These are phyloP conservation scores for Colletotrichum caudatum DNA, from an alignment of 2,329 filamentous ascomycete genomes.

Conservation along the genomic window DNA sequence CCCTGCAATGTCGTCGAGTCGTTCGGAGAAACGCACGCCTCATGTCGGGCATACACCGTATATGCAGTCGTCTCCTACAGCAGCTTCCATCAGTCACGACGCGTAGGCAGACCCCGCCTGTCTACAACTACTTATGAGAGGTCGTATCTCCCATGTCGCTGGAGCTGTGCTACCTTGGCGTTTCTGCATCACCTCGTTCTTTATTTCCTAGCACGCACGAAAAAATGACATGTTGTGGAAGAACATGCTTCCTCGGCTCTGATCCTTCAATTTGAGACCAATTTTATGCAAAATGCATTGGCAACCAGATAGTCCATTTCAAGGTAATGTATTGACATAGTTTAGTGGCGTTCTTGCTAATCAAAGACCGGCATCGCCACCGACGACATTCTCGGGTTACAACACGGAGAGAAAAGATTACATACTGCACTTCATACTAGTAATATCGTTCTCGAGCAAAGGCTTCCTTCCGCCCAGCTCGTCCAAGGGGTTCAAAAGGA, in stretches of 20 bases:
- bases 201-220: background rate
- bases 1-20: conserved; percentile 24
- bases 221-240: background rate
- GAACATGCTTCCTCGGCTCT: background rate
- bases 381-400: background rate
- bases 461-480: conserved; percentile 14
- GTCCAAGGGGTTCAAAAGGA: conserved; percentile 37
- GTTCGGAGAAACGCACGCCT: conserved; percentile 21
- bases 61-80: background rate
- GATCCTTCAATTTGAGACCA: background rate
- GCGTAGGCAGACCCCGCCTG: background rate
- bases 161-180: conserved; percentile 11
- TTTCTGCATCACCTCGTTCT: background rate
- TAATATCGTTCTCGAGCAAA: conserved; percentile 12
- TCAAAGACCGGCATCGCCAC: background rate
- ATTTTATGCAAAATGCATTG: too few relatives aligned
- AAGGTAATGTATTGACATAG: background rate
- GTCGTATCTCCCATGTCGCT: conserved; percentile 4
- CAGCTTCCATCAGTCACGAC: conserved; percentile 17
- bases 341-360: background rate
- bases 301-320: background rate
- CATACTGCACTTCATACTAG: background rate
- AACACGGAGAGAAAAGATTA: background rate
- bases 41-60: conserved; percentile 22
- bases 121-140: conserved; percentile 21